Conservation (phyloP, 305 asterid genomes). For the Fraxinus albicans region DNA sequence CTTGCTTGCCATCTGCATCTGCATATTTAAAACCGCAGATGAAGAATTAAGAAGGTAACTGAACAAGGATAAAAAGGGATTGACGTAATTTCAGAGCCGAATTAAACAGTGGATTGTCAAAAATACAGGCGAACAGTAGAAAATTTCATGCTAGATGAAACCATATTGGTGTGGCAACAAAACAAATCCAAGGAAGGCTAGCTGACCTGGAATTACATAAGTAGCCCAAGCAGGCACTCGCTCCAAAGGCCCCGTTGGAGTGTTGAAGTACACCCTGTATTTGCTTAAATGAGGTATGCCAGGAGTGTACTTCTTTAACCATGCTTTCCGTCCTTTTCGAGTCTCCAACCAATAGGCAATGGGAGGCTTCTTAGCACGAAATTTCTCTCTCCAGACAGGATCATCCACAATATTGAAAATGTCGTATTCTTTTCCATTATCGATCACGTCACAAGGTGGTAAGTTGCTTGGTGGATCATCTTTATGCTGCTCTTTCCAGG, state of each 20-base stretch:
- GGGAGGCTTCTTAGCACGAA: conserved; percentile 79
- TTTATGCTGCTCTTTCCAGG: conserved; percentile 94
- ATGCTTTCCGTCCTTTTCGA: conserved; percentile 92
- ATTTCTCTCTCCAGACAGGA: conserved; percentile 71
- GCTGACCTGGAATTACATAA: conserved; percentile 80
- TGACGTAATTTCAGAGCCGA: background rate
- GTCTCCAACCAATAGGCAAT: conserved; percentile 93
- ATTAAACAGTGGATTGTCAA: background rate
- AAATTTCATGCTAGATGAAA: conserved; percentile 13
- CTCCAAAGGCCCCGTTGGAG: conserved; percentile 90
- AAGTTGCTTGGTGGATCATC: conserved; percentile 90
- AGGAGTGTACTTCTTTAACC: conserved; percentile 85
- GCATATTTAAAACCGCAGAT: conserved; percentile 31
- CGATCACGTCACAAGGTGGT: conserved; percentile 86
- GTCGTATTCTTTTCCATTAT: conserved; percentile 59
- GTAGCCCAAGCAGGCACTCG: conserved; percentile 99
- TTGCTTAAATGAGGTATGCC: conserved; percentile 95
- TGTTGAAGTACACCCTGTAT: conserved; percentile 85
- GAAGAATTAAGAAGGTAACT: conserved; percentile 1
- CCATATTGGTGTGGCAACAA: conserved; percentile 23
- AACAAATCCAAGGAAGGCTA: conserved; percentile 25
- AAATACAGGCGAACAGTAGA: conserved; percentile 17
- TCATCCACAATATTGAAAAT: conserved; percentile 57
- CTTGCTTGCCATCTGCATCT: conserved; percentile 79
- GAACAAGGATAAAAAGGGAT: background rate